These are phyloP conservation scores for Cytospora chrysosperma DNA, from an alignment of 2,329 filamentous ascomycete species.

Conservation along the genomic window DNA sequence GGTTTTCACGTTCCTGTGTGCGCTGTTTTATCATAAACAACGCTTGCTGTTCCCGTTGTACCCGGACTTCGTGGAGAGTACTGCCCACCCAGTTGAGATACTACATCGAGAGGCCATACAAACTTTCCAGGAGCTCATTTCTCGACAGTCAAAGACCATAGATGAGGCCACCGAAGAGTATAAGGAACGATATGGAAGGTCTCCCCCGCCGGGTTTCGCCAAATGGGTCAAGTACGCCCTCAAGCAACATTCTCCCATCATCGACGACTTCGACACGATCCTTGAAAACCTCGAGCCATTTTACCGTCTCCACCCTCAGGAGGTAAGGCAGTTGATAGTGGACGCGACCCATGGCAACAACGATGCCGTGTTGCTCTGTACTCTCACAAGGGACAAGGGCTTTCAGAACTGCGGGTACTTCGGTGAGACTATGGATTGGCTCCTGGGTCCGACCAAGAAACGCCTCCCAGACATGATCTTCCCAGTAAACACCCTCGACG, in stretches of 20 bases:
- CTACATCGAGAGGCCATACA: slow-evolving; percentile 32
- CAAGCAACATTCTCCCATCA: slow-evolving; percentile 42
- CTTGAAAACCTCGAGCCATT: slow-evolving; percentile 42
- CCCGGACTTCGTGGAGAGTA: neutral
- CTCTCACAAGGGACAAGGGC: slow-evolving; percentile 35
- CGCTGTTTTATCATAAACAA: neutral
- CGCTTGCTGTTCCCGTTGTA: neutral
- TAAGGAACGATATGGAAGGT: slow-evolving; percentile 39
- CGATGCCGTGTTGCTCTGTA: slow-evolving; percentile 41
- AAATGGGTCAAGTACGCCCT: slow-evolving; percentile 45
- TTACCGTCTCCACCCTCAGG: slow-evolving; percentile 37
- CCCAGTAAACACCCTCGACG: slow-evolving; percentile 48
- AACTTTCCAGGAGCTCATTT: slow-evolving; percentile 34
- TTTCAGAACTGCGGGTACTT: slow-evolving; percentile 34
- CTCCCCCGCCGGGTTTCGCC: slow-evolving; percentile 47
- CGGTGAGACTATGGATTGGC: slow-evolving; percentile 34
- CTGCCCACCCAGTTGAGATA: slow-evolving; percentile 38
- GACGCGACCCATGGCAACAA: slow-evolving; percentile 27
- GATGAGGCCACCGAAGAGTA: slow-evolving; percentile 42
- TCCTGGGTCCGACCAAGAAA: slow-evolving; percentile 30
- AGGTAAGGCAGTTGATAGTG: slow-evolving; percentile 33
- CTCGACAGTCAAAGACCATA: slow-evolving; percentile 40
- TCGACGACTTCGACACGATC: slow-evolving; percentile 51
- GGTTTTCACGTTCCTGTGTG: neutral
- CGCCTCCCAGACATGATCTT: slow-evolving; percentile 41